phyloP scores from a whole-genome alignment of 2,329 filamentous ascomycete genomes.

The Colletotrichum spaethianum region DNA sequence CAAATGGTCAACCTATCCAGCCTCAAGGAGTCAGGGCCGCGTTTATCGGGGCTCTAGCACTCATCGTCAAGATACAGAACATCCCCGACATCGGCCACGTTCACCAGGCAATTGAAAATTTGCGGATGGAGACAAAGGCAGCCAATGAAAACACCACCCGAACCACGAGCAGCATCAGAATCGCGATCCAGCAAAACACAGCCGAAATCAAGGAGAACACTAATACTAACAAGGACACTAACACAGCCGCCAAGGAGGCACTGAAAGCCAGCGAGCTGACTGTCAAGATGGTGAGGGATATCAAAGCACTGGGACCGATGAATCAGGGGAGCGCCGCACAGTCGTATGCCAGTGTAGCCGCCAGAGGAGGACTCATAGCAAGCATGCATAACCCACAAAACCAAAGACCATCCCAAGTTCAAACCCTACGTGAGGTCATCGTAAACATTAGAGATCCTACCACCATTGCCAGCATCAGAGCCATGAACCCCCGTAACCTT shows the following conservation, averaged over 20 bases:
- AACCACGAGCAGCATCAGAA: slow-evolving; percentile 23
- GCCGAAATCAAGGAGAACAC: slow-evolving; percentile 12
- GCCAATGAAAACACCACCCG: slow-evolving; percentile 10
- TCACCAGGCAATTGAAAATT: slow-evolving; percentile 16
- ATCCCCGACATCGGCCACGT: slow-evolving; percentile 16
- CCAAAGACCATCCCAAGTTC: neutral
- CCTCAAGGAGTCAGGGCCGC: slow-evolving; percentile 9
- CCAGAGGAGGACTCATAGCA: neutral
- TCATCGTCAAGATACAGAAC: slow-evolving; percentile 19
- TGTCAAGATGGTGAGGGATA: neutral
- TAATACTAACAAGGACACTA: neutral
- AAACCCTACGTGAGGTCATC: neutral
- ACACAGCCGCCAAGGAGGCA: neutral
- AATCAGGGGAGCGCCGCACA: too few species aligned
- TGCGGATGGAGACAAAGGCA: slow-evolving; percentile 13
- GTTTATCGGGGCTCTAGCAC: slow-evolving; percentile 6
- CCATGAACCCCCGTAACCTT: neutral
- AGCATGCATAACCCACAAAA: neutral
- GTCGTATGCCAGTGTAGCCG: neutral
- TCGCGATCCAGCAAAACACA: slow-evolving; percentile 4
- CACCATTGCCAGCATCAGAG: neutral
- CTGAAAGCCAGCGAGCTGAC: neutral
- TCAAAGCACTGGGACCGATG: too few species aligned
- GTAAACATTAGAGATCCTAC: neutral
- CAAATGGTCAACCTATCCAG: slow-evolving; percentile 20